phyloP scores from a whole-genome alignment of 192 early-diverging fungal species.

The Allomyces arbusculus region DNA sequence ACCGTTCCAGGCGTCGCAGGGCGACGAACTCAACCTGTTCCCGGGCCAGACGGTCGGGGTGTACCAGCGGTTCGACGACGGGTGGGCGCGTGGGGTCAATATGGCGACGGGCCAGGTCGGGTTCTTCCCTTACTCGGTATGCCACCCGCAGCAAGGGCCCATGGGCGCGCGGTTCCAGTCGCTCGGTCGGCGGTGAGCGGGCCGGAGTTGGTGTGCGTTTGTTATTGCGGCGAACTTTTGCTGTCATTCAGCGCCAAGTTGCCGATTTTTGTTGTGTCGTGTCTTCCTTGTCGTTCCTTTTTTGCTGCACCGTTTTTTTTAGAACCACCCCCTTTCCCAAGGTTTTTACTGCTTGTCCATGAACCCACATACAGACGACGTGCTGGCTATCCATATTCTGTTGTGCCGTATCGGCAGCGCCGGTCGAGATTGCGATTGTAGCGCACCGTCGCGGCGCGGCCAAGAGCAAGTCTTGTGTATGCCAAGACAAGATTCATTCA shows the following conservation, averaged over 20 bases:
- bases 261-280: not conserved
- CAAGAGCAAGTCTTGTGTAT: no score
- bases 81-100: slow-evolving; percentile 11
- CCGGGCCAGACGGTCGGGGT: slow-evolving; percentile 8
- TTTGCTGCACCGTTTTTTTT: not conserved
- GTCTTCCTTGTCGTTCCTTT: not conserved
- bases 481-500: no score
- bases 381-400: no score
- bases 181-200: not conserved
- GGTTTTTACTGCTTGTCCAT: not conserved
- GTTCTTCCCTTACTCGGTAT: slow-evolving; percentile 6
- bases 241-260: no score
- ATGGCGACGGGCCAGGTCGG: slow-evolving; percentile 3
- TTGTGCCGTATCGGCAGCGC: no score
- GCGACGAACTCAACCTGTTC: slow-evolving; percentile 8
- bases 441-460: no score
- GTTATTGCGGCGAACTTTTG: no score
- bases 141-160: not conserved
- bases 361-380: no score
- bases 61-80: slow-evolving; percentile 11
- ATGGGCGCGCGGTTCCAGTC: not conserved
- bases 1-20: not conserved
- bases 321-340: not conserved
- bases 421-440: no score
- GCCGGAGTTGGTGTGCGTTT: no score